Conservation (phyloP, 768 basidiomycete species). For the Podaxis rugospora region DNA sequence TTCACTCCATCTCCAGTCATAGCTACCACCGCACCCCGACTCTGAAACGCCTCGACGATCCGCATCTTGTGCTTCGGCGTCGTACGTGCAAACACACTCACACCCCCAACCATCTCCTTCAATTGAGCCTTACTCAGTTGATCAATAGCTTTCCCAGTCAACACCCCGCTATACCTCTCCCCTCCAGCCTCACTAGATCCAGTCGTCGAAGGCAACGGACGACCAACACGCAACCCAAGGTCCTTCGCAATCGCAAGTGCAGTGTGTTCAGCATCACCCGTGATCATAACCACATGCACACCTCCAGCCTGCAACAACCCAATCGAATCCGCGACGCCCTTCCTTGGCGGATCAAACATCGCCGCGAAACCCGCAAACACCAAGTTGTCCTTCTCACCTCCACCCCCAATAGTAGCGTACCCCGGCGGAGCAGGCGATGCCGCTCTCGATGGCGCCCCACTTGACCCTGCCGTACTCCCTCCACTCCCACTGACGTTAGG, state of each 20-base stretch:
- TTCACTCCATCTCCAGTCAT: slow-evolving; percentile 99
- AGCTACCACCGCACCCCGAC: slow-evolving; percentile 84
- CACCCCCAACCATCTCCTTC: slow-evolving; percentile 71
- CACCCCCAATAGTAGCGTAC: neutral
- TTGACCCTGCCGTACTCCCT: slow-evolving; percentile 20
- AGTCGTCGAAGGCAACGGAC: slow-evolving; percentile 26
- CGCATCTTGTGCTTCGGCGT: slow-evolving; percentile 98
- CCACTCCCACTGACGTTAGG: slow-evolving; percentile 16
- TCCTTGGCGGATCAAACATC: slow-evolving; percentile 93
- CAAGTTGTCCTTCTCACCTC: slow-evolving; percentile 45
- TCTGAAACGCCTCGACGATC: slow-evolving; percentile 91
- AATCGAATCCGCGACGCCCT: slow-evolving; percentile 91
- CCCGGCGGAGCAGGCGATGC: slow-evolving; percentile 19
- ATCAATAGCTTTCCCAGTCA: slow-evolving; percentile 86
- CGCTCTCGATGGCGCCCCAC: slow-evolving; percentile 23
- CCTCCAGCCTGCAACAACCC: slow-evolving; percentile 76
- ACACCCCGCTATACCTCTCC: slow-evolving; percentile 29
- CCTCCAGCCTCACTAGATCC: slow-evolving; percentile 34
- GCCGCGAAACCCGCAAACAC: slow-evolving; percentile 92
- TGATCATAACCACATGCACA: slow-evolving; percentile 98
- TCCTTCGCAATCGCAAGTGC: slow-evolving; percentile 85
- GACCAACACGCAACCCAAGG: slow-evolving; percentile 74
- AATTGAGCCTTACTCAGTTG: slow-evolving; percentile 77
- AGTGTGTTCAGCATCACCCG: slow-evolving; percentile 90
- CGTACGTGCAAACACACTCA: slow-evolving; percentile 92